Evolutionary conservation across 2,329 filamentous ascomycete genomes (phyloP), one percentile per base, ranked within the genome.

Genomic region (Aspergillus sp.): DNA sequence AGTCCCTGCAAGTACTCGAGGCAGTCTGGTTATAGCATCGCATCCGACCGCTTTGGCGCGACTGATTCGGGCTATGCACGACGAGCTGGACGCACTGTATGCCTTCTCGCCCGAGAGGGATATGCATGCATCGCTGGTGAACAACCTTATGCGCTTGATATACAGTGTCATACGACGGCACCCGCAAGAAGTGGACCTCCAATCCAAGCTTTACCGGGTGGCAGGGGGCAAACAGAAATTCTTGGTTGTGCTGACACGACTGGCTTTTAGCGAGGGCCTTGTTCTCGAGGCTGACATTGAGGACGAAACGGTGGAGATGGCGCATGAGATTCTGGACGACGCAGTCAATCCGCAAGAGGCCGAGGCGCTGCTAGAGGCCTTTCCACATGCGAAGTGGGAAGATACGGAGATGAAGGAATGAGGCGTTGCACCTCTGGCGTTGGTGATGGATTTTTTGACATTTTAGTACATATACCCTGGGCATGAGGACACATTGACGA

Each of bases 191-290:
- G 82, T 89, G 68, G 86, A 94, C 66, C 86, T 96, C 64, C 84
- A 87, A 53, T 83, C 85, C 53, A 96, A 94, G 74, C 81, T 97
- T 5, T 83, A 84, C 0, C 84, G 85, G 8, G 85, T 91, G 0
- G 83, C 87, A 5, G 91, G 92, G 3, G 91, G 89, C 0, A 86
- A 87, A 55, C 92, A 97, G 71, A 92, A 93, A 56, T 94, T 96
- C 70, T 81, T 96, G 1, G 85, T 97, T 9, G 87, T 88, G 2
- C 80, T 99, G 49, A 93, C 92, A 0, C 81, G 94, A 47, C 79
- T 98, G n/a, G 92, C 91, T 0, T 97, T 97, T 74, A 89, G 87
- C 6, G 92, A 96, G 64, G 90, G 92, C 31, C 76, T 91, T 8
- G 85, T 95, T 11, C 83, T 96, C 30, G 93, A 97, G 76, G 82